Base-by-base conservation (phyloP, 129 eudicot genomes). In the Centrapalus pauciflorus region DNA sequence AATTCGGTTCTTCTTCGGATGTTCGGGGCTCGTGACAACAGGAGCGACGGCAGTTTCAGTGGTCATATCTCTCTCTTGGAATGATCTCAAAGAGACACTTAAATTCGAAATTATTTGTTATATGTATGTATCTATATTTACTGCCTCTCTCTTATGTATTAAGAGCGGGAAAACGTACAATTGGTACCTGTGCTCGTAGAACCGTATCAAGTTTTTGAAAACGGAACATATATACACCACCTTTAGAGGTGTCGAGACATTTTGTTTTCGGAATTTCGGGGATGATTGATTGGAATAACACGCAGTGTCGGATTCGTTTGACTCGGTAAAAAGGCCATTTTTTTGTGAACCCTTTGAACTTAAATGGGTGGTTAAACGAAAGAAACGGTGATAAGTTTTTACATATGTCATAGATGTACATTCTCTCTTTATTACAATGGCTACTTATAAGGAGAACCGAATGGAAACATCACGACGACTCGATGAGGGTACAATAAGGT, bases 1-100 rank as follows among this genome's bases (percentile, higher is more conserved):
- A 82, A 90, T 90, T 9, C 95, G 70, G 51, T 90, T 90, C 78
- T 84, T 87, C 84, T 90, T 90, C n/a, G 71, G 75, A 37, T 80
- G 76, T 19, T 75, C 80, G 2, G 66, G 75, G 73, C 64, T 72
- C 17, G 70, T 72, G 60, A 72, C 52, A 32, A 73, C 52, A 33
- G 76, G 66, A 43, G 87, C 87, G 26, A 66, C 30, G 59, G 67
- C 67, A 21, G 70, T 51, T 55, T 76, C 83, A 55, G 76, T 70
- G 63, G 69, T 57, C 79, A 75, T 72, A 41, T 74, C 67, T 74
- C 51, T 74, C 50, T 64, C 64, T 72, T 45, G 7, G 34, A 73
- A 63, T 45, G 70, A 30, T 61, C 73, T 65, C 67, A 55, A 74
- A 75, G 79, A 75, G 69, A 69, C 74, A 46, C 66, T 59, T 70